phyloP scores from a whole-genome alignment of 164 flowering plant genomes.

The Tetrastigma voinierianum region DNA sequence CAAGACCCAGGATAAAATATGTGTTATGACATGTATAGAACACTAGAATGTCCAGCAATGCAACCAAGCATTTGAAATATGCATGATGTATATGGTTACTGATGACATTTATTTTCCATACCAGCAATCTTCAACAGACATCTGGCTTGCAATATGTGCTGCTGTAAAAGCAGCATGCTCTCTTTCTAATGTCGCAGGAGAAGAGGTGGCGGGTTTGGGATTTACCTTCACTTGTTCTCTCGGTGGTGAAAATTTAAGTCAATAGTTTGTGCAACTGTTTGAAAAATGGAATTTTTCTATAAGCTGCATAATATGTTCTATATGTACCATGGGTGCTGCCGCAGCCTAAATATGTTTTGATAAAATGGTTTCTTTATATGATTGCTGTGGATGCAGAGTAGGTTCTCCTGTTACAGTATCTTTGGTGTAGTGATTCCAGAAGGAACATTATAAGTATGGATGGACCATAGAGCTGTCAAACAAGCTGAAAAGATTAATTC shows the following conservation, averaged over 20 bases:
- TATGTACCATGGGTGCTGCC: background rate
- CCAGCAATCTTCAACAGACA: constrained; percentile 99
- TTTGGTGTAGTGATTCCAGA: constrained; percentile 92
- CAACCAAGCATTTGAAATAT: background rate
- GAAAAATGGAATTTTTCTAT: background rate
- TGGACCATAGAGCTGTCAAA: constrained; percentile 98
- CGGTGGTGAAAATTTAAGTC: constrained; percentile 47
- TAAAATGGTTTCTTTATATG: constrained; percentile 32
- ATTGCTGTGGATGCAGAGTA: constrained; percentile 94
- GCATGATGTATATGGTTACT: background rate
- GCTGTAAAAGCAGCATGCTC: constrained; percentile 88
- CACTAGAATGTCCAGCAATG: background rate
- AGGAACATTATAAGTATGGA: constrained; percentile 96
- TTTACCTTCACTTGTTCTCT: constrained; percentile 98
- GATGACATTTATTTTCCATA: constrained; percentile 3
- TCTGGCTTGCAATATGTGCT: constrained; percentile 93
- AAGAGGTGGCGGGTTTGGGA: constrained; percentile 79
- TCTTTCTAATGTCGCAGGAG: constrained; percentile 62
- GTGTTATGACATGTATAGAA: too few species aligned
- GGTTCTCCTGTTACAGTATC: constrained; percentile 97
- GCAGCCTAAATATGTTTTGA: background rate
- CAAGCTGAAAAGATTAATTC: constrained; percentile 94
- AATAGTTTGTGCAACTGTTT: background rate
- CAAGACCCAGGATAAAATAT: too few species aligned
- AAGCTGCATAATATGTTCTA: background rate